These are phyloP conservation scores for Arxiozyma bovina DNA, from an alignment of 1,139 yeast genomes.

Conservation along the genomic window DNA sequence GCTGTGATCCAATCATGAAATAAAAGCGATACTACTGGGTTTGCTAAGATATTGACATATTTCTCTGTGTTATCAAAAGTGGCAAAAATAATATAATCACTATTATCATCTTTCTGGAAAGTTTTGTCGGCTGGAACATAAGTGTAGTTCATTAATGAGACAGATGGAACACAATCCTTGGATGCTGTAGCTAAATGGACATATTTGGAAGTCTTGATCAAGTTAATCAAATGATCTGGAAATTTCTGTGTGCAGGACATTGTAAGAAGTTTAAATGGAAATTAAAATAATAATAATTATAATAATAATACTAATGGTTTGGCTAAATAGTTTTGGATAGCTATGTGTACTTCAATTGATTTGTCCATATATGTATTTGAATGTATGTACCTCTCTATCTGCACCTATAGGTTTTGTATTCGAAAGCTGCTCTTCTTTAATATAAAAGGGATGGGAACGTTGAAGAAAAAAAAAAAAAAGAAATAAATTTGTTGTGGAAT, in stretches of 20 bases:
- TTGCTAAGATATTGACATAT: constrained; percentile 52
- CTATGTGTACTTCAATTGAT: no score
- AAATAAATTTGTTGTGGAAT: background rate
- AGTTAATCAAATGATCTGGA: constrained; percentile 47
- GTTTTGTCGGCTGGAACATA: constrained; percentile 39
- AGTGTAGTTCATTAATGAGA: constrained; percentile 81
- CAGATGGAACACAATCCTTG: constrained; percentile 61
- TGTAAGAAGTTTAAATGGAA: background rate
- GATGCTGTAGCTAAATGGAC: constrained; percentile 76
- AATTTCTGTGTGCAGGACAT: constrained; percentile 33
- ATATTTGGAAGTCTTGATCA: constrained; percentile 53
- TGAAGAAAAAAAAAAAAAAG: background rate
- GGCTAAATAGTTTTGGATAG: no score
- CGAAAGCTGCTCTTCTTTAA: no score
- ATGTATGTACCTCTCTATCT: no score
- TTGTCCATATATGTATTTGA: no score
- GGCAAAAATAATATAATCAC: constrained; percentile 53
- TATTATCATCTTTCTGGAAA: constrained; percentile 27
- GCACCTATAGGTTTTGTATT: no score
- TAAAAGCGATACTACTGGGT: constrained; percentile 68
- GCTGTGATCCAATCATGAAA: constrained; percentile 83
- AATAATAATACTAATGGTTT: no score
- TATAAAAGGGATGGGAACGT: no score
- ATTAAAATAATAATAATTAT: no score
- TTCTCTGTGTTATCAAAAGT: constrained; percentile 64